Evolutionary conservation across 2,329 filamentous ascomycete species (phyloP).

Genomic region (Aspergillus sp.): DNA sequence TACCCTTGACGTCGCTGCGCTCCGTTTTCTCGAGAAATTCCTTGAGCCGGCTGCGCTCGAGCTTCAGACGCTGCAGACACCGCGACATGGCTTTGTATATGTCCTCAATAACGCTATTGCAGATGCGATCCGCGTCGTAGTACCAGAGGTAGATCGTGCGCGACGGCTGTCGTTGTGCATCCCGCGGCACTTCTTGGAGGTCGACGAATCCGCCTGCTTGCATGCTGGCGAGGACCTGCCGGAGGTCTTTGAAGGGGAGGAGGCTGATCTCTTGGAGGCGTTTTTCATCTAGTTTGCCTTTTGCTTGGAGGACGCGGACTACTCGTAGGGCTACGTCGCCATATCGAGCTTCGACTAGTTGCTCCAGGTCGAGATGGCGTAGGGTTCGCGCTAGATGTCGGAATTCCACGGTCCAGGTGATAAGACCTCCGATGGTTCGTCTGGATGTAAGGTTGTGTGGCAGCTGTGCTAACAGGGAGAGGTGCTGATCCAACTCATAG

Average conservation of each 20-base stretch:
- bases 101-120: constrained; percentile 64
- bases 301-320: constrained; percentile 73
- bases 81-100: constrained; percentile 86
- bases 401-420: constrained; percentile 80
- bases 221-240: constrained; percentile 75
- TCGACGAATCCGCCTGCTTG: constrained; percentile 81
- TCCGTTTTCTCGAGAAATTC: constrained; percentile 73
- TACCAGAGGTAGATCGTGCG: constrained; percentile 88
- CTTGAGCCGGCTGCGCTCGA: constrained; percentile 63
- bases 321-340: constrained; percentile 71
- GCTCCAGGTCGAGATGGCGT: constrained; percentile 70
- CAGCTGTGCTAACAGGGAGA: constrained; percentile 43
- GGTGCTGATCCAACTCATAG: constrained; percentile 33
- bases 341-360: constrained; percentile 68
- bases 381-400: constrained; percentile 61
- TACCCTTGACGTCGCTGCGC: constrained; percentile 74
- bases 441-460: constrained; percentile 31
- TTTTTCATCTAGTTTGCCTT: constrained; percentile 93
- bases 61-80: constrained; percentile 68
- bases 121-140: constrained; percentile 68
- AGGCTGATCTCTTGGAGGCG: constrained; percentile 71
- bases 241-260: constrained; percentile 76
- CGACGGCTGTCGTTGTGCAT: constrained; percentile 70
- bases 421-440: constrained; percentile 43
- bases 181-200: constrained; percentile 87